Evolutionary conservation across 78 protist species (phyloP).

Genomic region (Dictyostelium capitatum): DNA sequence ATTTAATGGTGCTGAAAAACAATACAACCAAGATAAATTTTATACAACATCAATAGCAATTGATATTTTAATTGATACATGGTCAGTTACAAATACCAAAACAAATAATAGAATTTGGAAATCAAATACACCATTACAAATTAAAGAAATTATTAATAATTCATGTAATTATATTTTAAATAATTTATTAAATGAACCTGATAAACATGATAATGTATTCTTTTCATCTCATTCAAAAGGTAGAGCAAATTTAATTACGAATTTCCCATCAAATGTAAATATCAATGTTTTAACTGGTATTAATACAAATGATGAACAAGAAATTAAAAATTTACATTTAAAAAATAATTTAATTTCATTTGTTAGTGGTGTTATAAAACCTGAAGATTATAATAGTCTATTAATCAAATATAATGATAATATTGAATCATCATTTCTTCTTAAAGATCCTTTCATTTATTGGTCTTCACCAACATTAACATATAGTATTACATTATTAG

Average conservation of each 20-base stretch:
- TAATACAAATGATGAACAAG: no score
- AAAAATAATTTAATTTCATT: background rate
- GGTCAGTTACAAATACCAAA: conserved; percentile 9
- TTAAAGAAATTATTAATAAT: background rate
- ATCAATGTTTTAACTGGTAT: conserved; percentile 26
- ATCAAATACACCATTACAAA: background rate
- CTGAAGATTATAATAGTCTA: background rate
- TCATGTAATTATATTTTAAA: background rate
- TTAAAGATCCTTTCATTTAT: conserved; percentile 1
- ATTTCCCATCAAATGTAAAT: conserved; percentile 24
- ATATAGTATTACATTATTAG: conserved; percentile 12
- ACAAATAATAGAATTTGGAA: background rate
- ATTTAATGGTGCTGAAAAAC: background rate
- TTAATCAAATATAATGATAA: background rate
- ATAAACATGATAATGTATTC: conserved; percentile 25
- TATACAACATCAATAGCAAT: conserved; percentile 3
- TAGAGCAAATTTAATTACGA: background rate
- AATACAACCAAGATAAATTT: conserved; percentile 45
- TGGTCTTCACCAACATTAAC: conserved; percentile 35
- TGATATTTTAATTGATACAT: conserved; percentile 26
- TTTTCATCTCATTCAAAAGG: conserved; percentile 17
- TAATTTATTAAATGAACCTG: background rate
- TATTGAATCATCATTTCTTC: no score
- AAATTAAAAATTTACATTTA: background rate
- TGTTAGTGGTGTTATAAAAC: background rate